Conservation (phyloP, 2,329 filamentous ascomycete genomes). For the Penicillium aurantiogriseum region DNA sequence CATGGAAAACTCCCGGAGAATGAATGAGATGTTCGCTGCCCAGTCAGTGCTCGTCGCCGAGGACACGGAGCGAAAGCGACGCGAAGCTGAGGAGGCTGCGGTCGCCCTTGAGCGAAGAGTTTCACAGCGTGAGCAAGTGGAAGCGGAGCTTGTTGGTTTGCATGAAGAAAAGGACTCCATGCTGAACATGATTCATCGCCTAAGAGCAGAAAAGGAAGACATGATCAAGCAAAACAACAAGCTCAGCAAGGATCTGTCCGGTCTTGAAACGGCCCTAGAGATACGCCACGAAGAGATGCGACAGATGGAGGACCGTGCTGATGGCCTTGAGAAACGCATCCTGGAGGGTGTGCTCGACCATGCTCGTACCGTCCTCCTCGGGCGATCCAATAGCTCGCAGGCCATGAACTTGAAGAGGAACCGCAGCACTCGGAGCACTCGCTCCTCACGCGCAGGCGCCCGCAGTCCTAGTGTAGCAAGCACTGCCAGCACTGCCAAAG, state of each 20-base stretch:
- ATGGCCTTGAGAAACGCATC: conserved; percentile 85
- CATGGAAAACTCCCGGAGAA: conserved; percentile 75
- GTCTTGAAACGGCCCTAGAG: conserved; percentile 83
- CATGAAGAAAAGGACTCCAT: conserved; percentile 63
- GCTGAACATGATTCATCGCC: conserved; percentile 53
- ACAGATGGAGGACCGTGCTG: conserved; percentile 84
- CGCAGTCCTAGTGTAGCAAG: conserved; percentile 37
- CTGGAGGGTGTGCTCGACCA: conserved; percentile 95
- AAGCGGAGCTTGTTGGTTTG: conserved; percentile 51
- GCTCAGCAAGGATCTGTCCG: conserved; percentile 80
- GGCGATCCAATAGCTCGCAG: conserved; percentile 59
- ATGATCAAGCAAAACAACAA: conserved; percentile 75
- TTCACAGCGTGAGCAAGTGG: conserved; percentile 63
- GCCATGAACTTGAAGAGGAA: conserved; percentile 54
- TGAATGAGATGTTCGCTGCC: conserved; percentile 65
- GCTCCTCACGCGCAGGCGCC: conserved; percentile 38
- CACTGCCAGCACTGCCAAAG: conserved; percentile 34
- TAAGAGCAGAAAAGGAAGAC: conserved; percentile 59
- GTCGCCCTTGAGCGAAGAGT: conserved; percentile 76
- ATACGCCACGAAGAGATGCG: conserved; percentile 88
- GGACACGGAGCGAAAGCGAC: conserved; percentile 75
- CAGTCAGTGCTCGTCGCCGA: conserved; percentile 58
- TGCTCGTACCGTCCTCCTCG: conserved; percentile 77
- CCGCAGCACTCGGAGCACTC: conserved; percentile 29
- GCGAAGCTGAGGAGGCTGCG: conserved; percentile 74